These are phyloP conservation scores for Tulasnella sp. DNA, from an alignment of 768 basidiomycete genomes.

Conservation along the genomic window DNA sequence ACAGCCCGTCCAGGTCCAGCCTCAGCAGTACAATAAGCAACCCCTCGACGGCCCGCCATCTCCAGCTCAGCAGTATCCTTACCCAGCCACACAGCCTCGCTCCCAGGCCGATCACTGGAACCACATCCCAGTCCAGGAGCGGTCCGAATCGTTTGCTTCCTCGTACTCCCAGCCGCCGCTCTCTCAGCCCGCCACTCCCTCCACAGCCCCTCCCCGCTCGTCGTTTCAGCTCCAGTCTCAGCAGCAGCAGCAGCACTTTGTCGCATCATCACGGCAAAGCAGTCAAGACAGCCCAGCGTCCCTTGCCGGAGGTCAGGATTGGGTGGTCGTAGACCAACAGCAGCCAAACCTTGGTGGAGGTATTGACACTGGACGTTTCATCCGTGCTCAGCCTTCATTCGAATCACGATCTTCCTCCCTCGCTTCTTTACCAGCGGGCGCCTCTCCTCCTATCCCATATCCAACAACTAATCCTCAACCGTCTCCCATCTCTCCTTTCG, in stretches of 20 bases:
- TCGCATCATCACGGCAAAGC: neutral
- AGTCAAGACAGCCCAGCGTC: neutral
- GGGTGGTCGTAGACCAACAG: neutral
- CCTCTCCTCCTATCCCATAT: conserved; percentile 25
- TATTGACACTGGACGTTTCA: neutral
- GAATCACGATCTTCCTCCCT: conserved; percentile 27
- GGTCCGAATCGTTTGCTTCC: neutral
- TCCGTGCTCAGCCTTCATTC: conserved; percentile 20
- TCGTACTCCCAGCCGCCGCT: neutral
- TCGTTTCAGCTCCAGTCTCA: neutral
- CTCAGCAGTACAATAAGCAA: neutral
- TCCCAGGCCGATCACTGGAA: neutral
- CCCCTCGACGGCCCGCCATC: neutral
- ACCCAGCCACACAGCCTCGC: neutral
- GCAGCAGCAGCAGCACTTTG: neutral
- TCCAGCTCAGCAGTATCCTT: neutral
- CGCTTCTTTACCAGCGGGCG: conserved; percentile 26
- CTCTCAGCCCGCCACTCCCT: neutral
- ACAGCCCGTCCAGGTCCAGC: neutral
- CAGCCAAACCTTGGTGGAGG: neutral
- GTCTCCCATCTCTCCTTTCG: neutral
- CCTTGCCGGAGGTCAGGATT: neutral
- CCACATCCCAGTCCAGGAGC: neutral
- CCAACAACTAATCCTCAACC: neutral
- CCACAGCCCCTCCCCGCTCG: neutral